Evolutionary conservation across 805 yeast species (phyloP).

Genomic region (Lipomyces japonicus): DNA sequence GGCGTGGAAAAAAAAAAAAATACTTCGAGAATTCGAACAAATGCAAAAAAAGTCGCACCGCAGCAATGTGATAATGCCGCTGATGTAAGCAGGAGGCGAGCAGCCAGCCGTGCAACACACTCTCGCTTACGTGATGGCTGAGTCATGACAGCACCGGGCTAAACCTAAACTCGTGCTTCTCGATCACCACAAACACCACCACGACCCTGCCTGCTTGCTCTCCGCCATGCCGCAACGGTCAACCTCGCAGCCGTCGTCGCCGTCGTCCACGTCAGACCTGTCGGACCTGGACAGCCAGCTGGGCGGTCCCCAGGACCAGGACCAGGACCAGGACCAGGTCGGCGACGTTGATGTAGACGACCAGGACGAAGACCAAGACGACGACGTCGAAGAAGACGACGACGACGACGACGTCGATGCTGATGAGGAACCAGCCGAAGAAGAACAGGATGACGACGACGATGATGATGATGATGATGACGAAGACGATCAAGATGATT

Average conservation of each 20-base stretch:
- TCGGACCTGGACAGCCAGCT: not conserved
- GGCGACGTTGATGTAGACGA: not conserved
- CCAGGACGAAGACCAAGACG: constrained; percentile 6
- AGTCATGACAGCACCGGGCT: no score
- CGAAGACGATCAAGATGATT: constrained; percentile 10
- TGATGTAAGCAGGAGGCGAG: no score
- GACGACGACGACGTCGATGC: constrained; percentile 12
- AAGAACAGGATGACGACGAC: not conserved
- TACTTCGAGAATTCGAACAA: no score
- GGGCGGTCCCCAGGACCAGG: not conserved
- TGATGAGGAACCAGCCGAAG: constrained; percentile 8
- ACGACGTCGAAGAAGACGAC: constrained; percentile 24
- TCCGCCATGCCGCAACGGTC: no score
- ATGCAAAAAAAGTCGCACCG: no score
- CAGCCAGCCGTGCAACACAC: no score
- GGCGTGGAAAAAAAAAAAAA: no score
- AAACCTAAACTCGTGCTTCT: no score
- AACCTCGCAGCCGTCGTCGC: not conserved
- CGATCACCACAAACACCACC: no score
- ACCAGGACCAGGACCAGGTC: not conserved
- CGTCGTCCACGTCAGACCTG: not conserved
- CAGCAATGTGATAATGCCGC: no score
- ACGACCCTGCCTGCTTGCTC: no score
- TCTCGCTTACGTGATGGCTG: no score
- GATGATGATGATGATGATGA: constrained; percentile 5